phyloP scores from a whole-genome alignment of 2,329 filamentous ascomycete species.

The Mycosphaerelloides madeirae region DNA sequence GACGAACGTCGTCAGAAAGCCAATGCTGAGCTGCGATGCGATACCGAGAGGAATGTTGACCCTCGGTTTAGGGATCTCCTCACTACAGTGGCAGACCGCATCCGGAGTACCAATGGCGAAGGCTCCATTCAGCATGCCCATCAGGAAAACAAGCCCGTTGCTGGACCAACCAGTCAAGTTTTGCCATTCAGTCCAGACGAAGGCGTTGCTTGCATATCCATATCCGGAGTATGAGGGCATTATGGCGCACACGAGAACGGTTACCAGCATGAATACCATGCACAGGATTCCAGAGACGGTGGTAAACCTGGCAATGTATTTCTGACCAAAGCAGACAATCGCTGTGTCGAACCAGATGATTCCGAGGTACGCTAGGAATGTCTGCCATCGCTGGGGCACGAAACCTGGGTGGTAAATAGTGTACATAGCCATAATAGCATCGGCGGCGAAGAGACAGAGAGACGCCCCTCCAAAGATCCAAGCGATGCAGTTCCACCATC shows the following conservation, averaged over 20 bases:
- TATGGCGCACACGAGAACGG: conserved; percentile 52
- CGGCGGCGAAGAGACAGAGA: conserved; percentile 42
- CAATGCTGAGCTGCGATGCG: conserved; percentile 47
- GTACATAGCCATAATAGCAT: conserved; percentile 47
- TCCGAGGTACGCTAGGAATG: conserved; percentile 47
- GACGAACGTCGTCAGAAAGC: conserved; percentile 49
- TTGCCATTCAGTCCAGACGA: conserved; percentile 41
- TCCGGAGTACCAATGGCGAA: conserved; percentile 62
- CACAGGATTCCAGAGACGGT: conserved; percentile 50
- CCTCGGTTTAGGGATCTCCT: conserved; percentile 55
- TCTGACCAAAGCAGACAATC: conserved; percentile 52
- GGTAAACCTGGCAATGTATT: conserved; percentile 47
- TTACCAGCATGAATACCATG: conserved; percentile 51
- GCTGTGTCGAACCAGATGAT: conserved; percentile 45
- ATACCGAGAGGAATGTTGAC: conserved; percentile 53
- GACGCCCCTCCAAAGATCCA: conserved; percentile 47
- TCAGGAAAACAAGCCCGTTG: conserved; percentile 57
- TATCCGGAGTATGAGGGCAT: conserved; percentile 47
- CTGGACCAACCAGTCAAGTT: conserved; percentile 42
- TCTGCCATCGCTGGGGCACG: conserved; percentile 46
- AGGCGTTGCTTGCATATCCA: conserved; percentile 36
- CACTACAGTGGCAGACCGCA: conserved; percentile 58
- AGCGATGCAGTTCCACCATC: conserved; percentile 48
- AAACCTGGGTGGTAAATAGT: conserved; percentile 46
- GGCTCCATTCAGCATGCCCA: conserved; percentile 61